Percentiles rank a stretch among this genome's conserved stretches.
phyloP scores from a whole-genome alignment of 2,329 filamentous ascomycete genomes.

The Escovopsis sp. region DNA sequence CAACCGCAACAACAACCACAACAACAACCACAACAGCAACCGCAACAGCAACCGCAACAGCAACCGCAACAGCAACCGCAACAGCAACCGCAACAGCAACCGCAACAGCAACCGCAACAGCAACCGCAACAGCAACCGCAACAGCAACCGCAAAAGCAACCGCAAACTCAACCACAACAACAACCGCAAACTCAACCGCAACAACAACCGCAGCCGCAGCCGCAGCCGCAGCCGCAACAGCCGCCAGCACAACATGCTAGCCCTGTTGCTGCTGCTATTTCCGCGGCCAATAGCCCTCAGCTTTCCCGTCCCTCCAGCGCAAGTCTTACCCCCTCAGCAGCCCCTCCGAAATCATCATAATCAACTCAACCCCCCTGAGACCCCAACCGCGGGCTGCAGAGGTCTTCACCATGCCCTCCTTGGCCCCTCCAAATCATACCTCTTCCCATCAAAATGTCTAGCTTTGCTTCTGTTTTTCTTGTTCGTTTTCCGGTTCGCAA shows the following conservation, averaged over 20 bases:
- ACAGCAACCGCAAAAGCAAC: no score
- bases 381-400: no score
- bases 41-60: no score
- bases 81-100: slow-evolving; percentile 6
- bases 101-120: not conserved
- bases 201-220: slow-evolving; percentile 8
- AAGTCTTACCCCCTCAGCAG: slow-evolving; percentile 23
- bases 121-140: no score
- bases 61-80: slow-evolving; percentile 1
- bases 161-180: no score
- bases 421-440: no score
- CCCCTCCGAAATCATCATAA: slow-evolving; percentile 9
- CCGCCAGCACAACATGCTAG: slow-evolving; percentile 8
- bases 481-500: not conserved
- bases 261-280: slow-evolving; percentile 8
- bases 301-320: slow-evolving; percentile 23
- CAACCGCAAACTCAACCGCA: slow-evolving; percentile 8
- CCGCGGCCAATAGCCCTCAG: slow-evolving; percentile 9
- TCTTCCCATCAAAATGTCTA: not conserved
- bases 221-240: slow-evolving; percentile 5
- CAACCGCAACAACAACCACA: no score
- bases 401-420: no score
- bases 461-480: not conserved
- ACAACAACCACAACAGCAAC: no score
- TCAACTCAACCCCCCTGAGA: no score